phyloP scores from a whole-genome alignment of 192 early-diverging fungal species.

The Coemansia sp. region DNA sequence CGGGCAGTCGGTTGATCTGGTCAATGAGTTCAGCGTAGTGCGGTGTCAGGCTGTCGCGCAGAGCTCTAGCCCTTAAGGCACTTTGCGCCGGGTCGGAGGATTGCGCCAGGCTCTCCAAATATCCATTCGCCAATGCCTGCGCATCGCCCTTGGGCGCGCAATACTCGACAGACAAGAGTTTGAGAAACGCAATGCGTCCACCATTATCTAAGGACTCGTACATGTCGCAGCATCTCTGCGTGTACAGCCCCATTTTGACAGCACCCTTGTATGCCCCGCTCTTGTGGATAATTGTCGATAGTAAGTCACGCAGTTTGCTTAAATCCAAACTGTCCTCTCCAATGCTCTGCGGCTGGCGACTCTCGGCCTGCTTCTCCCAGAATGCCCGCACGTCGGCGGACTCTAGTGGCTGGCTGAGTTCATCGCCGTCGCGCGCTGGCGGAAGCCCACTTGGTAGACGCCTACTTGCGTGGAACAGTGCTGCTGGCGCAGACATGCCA shows the following conservation, averaged over 20 bases:
- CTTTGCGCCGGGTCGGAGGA: constrained; percentile 19
- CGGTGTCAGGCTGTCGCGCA: constrained; percentile 69
- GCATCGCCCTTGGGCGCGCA: constrained; percentile 53
- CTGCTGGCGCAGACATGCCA: constrained; percentile 1
- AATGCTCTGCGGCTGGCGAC: not conserved
- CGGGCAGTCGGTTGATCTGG: constrained; percentile 71
- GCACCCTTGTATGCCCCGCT: constrained; percentile 53
- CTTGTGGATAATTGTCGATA: constrained; percentile 49
- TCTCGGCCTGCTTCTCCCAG: constrained; percentile 24
- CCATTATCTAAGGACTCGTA: constrained; percentile 55
- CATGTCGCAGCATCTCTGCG: constrained; percentile 59
- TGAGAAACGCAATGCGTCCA: constrained; percentile 13
- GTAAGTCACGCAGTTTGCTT: constrained; percentile 17
- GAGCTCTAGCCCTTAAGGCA: constrained; percentile 51
- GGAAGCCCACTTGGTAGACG: constrained; percentile 4
- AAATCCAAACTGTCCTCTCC: not conserved
- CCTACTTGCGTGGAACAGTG: constrained; percentile 10
- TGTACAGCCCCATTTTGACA: constrained; percentile 49
- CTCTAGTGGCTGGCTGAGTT: constrained; percentile 49
- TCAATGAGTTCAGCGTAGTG: constrained; percentile 74
- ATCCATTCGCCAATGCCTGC: constrained; percentile 32
- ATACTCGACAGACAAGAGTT: constrained; percentile 32
- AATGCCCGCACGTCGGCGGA: constrained; percentile 36
- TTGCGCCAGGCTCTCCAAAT: constrained; percentile 8
- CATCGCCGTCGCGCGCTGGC: constrained; percentile 40